Conservation (phyloP, 1,139 yeast genomes). For the Suhomyces wounanorum region DNA sequence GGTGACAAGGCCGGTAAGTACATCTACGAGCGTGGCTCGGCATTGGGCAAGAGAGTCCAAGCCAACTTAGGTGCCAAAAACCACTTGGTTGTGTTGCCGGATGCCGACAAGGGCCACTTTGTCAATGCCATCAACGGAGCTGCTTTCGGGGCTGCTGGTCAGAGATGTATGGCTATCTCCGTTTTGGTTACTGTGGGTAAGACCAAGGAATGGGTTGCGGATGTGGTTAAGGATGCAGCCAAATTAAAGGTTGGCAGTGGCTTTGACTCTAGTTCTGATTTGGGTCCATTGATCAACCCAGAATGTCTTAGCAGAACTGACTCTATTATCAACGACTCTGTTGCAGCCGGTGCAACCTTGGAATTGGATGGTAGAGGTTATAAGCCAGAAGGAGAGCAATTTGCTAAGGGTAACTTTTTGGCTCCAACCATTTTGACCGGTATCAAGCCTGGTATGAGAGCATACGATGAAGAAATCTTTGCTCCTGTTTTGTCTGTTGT, state of each 20-base stretch:
- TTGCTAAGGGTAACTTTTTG: conserved; percentile 69
- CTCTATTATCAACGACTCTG: conserved; percentile 57
- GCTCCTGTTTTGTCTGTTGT: conserved; percentile 74
- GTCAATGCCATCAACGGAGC: conserved; percentile 73
- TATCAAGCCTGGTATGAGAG: conserved; percentile 68
- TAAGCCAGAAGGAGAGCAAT: conserved; percentile 44
- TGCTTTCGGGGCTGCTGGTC: conserved; percentile 86
- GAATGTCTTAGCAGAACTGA: conserved; percentile 55
- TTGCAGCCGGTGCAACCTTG: conserved; percentile 58
- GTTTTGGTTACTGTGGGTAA: conserved; percentile 77
- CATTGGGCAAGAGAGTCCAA: conserved; percentile 75
- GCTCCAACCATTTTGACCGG: conserved; percentile 71
- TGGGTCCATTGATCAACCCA: conserved; percentile 74
- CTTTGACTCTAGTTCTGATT: conserved; percentile 58
- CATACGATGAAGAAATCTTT: conserved; percentile 75
- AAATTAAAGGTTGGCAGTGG: conserved; percentile 67
- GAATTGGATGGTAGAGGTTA: conserved; percentile 66
- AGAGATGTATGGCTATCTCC: conserved; percentile 81
- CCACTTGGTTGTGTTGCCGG: conserved; percentile 73
- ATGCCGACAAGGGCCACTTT: conserved; percentile 67
- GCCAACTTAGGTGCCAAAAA: conserved; percentile 80
- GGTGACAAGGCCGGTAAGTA: conserved; percentile 77
- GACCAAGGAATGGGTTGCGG: conserved; percentile 64
- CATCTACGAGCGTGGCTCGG: conserved; percentile 66
- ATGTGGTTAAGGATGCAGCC: conserved; percentile 60